Evolutionary conservation across 371 early-diverging fungal genomes (phyloP).

Genomic region (Mortierella sp.): DNA sequence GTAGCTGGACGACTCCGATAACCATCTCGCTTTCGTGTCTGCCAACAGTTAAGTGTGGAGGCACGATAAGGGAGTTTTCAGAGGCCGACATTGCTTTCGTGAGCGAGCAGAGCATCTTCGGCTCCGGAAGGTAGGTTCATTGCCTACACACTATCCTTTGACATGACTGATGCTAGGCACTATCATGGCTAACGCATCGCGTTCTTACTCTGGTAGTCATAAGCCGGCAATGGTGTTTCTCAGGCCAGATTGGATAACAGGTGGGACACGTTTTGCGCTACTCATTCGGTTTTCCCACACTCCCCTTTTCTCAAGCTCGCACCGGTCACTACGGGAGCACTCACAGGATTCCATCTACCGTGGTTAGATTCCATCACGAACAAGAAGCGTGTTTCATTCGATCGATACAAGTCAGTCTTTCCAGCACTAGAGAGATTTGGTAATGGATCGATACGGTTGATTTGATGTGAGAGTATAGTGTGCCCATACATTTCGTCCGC

Average conservation of each 20-base stretch:
- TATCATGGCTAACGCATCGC: not conserved
- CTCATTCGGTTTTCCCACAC: too few species aligned
- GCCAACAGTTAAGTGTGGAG: slow-evolving; percentile 27
- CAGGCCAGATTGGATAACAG: slow-evolving; percentile 47
- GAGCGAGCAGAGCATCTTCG: slow-evolving; percentile 7
- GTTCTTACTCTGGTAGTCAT: not conserved
- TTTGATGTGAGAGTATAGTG: too few species aligned
- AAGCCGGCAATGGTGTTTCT: slow-evolving; percentile 28
- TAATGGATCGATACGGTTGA: not conserved
- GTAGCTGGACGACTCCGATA: too few species aligned
- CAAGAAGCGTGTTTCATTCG: slow-evolving; percentile 20
- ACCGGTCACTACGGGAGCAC: too few species aligned
- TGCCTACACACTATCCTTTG: too few species aligned
- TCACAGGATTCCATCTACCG: too few species aligned
- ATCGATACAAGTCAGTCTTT: slow-evolving; percentile 28
- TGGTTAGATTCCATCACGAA: slow-evolving; percentile 20
- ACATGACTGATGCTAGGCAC: too few species aligned
- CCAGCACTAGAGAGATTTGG: slow-evolving; percentile 18
- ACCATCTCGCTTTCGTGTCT: too few species aligned
- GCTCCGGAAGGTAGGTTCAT: slow-evolving; percentile 10
- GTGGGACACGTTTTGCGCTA: not conserved
- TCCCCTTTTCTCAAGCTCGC: too few species aligned
- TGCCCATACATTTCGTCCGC: not conserved
- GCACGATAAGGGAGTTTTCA: slow-evolving; percentile 7
- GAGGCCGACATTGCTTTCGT: slow-evolving; percentile 48